Conservation (phyloP, 2,329 filamentous ascomycete genomes). For the Zymoseptoria tritici region DNA sequence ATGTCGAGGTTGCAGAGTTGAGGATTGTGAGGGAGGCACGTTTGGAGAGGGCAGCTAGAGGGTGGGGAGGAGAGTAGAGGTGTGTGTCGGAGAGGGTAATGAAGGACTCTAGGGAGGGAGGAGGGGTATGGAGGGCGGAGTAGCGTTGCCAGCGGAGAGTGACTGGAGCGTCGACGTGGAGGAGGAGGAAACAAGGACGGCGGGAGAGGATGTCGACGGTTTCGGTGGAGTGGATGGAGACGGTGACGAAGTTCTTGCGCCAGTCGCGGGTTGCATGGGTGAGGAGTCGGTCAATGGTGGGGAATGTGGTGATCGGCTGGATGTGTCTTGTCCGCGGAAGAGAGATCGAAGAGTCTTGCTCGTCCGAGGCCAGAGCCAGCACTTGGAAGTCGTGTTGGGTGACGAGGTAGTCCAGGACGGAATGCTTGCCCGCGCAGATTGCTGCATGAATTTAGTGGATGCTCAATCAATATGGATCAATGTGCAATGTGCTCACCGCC, state of each 20-base stretch:
- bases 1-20: conserved; percentile 69
- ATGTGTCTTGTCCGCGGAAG: conserved; percentile 25
- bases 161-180: conserved; percentile 86
- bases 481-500: conserved; percentile 47
- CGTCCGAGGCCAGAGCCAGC: conserved; percentile 51
- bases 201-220: conserved; percentile 68
- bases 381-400: conserved; percentile 74
- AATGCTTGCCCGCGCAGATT: conserved; percentile 87
- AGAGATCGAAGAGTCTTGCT: conserved; percentile 36
- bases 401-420: conserved; percentile 80
- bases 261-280: conserved; percentile 81
- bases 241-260: conserved; percentile 78
- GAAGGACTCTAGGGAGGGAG: conserved; percentile 52
- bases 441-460: conserved; percentile 43
- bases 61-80: conserved; percentile 59
- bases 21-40: conserved; percentile 77
- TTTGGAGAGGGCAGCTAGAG: conserved; percentile 69
- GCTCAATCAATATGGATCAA: neutral
- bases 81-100: conserved; percentile 62
- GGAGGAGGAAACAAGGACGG: conserved; percentile 84
- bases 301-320: conserved; percentile 39
- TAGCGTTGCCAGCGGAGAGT: conserved; percentile 76
- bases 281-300: conserved; percentile 59
- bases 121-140: conserved; percentile 35
- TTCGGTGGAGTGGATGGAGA: conserved; percentile 66